These are phyloP conservation scores for Darksidea phi DNA, from an alignment of 495 filamentous ascomycete genomes.

Conservation along the genomic window DNA sequence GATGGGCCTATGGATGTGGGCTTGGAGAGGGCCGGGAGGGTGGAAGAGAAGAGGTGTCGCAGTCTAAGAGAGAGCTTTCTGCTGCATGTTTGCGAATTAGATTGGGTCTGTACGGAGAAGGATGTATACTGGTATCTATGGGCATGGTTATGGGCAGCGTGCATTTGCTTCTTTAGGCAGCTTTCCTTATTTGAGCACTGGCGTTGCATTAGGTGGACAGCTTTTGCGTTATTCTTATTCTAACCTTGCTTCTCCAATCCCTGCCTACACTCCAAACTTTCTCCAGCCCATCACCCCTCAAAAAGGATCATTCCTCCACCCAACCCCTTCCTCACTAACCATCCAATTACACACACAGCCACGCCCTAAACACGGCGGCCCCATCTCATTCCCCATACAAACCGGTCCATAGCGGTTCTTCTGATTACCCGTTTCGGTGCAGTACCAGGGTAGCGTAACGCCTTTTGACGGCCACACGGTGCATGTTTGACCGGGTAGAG, in stretches of 20 bases:
- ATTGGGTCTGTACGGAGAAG: too few relatives aligned
- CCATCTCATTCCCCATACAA: slow-evolving; percentile 8
- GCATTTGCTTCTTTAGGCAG: too few relatives aligned
- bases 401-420: slow-evolving; percentile 22
- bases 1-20: slow-evolving; percentile 66
- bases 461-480: slow-evolving; percentile 3
- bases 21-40: slow-evolving; percentile 73
- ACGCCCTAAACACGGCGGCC: slow-evolving; percentile 11
- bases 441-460: neutral
- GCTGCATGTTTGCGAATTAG: too few relatives aligned
- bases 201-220: too few relatives aligned
- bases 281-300: too few relatives aligned
- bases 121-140: too few relatives aligned
- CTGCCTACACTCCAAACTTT: too few relatives aligned
- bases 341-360: slow-evolving; percentile 22
- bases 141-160: too few relatives aligned
- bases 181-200: too few relatives aligned
- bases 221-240: too few relatives aligned
- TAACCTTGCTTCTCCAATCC: too few relatives aligned
- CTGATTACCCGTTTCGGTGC: slow-evolving; percentile 20
- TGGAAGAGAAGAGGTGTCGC: slow-evolving; percentile 78
- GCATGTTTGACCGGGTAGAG: slow-evolving; percentile 14
- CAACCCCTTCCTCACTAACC: slow-evolving; percentile 7
- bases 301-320: slow-evolving; percentile 7
- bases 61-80: slow-evolving; percentile 52